A percentile compares a stretch with the other conserved stretches of the same genome.
Evolutionary conservation across 139 green algal genomes (phyloP).

Genomic region (Chlamydomonas eustigma): DNA sequence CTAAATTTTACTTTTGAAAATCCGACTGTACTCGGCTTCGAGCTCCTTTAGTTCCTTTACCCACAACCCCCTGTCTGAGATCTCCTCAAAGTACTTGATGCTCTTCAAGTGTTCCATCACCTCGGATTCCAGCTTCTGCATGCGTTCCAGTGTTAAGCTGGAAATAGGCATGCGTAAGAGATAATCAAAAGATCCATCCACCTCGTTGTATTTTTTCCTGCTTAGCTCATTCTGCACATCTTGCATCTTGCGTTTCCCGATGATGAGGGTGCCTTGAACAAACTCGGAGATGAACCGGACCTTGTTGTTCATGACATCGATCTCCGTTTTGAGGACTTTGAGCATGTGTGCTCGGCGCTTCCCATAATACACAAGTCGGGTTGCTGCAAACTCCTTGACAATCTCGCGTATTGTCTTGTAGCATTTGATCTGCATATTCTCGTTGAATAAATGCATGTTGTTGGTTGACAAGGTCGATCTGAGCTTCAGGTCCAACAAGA

Average conservation of each 20-base stretch:
- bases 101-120: neutral
- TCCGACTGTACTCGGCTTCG: neutral
- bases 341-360: neutral
- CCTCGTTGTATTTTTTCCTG: slow-evolving; percentile 5
- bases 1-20: too few species aligned
- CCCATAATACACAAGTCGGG: neutral
- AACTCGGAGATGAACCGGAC: neutral
- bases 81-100: neutral
- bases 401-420: neutral
- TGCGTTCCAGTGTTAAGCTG: slow-evolving; percentile 91
- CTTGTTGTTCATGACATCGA: neutral
- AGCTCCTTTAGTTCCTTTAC: neutral
- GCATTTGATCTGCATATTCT: slow-evolving; percentile 1
- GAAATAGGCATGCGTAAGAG: slow-evolving; percentile 92
- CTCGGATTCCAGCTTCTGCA: slow-evolving; percentile 27
- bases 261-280: neutral
- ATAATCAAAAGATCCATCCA: slow-evolving; percentile 81
- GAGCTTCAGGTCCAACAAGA: neutral
- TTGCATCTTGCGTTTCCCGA: neutral
- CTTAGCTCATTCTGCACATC: neutral
- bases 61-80: neutral
- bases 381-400: neutral
- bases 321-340: neutral
- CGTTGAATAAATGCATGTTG: slow-evolving; percentile 13
- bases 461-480: too few species aligned